Conservation (phyloP, 441 rosid species). For the Arabidopsis hybrid region DNA sequence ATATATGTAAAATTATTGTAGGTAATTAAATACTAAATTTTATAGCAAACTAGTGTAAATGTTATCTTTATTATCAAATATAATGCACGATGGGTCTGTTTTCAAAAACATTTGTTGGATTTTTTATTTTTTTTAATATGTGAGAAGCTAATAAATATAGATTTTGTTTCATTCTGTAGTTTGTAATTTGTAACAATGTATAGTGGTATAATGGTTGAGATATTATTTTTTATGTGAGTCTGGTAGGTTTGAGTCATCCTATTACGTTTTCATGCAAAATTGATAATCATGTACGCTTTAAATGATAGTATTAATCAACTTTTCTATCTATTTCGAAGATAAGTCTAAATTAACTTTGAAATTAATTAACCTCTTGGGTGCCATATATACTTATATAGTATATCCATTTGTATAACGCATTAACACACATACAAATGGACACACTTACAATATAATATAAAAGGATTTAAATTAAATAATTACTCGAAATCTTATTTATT, state of each 20-base stretch:
- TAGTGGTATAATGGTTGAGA: background rate
- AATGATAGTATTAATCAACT: background rate
- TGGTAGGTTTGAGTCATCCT: no score
- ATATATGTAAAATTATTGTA: no score
- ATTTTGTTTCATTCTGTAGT: background rate
- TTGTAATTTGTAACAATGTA: background rate
- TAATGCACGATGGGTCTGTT: no score
- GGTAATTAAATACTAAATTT: no score
- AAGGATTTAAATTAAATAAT: conserved; percentile 1
- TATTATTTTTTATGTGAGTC: background rate
- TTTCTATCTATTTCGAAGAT: no score
- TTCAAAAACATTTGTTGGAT: no score
- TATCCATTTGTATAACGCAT: background rate
- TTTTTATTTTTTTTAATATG: no score
- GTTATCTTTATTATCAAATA: no score
- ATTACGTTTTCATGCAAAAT: background rate
- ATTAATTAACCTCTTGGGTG: background rate
- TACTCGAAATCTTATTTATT: conserved; percentile 20
- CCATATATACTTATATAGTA: background rate
- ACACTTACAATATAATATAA: background rate
- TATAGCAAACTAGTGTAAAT: no score
- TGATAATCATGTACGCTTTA: background rate
- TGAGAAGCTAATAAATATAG: background rate
- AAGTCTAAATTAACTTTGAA: no score
- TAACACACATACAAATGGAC: conserved; percentile 13